These are phyloP conservation scores for Coffea eugenioides DNA, from an alignment of 257 asterid genomes.

Conservation along the genomic window DNA sequence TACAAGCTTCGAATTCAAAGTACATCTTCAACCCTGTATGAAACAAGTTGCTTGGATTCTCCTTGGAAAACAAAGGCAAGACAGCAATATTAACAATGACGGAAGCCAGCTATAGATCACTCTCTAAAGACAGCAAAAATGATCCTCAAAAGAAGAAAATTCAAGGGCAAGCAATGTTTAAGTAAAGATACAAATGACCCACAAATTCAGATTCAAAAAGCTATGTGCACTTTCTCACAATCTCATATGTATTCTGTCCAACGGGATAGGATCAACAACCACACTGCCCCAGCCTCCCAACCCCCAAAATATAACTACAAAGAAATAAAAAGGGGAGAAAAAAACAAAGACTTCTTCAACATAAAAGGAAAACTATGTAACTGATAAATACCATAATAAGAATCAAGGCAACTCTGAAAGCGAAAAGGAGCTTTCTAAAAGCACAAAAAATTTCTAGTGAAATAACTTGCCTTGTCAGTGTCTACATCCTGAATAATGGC, in stretches of 20 bases:
- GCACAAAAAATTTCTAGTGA: background rate
- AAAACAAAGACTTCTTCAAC: background rate
- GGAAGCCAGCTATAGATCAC: background rate
- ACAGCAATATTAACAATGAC: background rate
- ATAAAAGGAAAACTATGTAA: background rate
- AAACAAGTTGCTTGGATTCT: background rate
- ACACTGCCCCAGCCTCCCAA: background rate
- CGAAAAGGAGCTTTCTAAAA: background rate
- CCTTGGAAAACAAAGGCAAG: background rate
- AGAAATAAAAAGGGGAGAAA: background rate
- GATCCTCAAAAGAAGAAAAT: background rate
- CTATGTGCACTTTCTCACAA: background rate
- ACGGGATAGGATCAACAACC: background rate
- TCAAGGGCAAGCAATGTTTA: background rate
- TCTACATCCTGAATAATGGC: constrained; percentile 89
- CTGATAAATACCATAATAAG: background rate
- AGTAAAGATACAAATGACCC: background rate
- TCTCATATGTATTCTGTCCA: background rate
- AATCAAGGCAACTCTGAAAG: background rate
- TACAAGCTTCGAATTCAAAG: no score
- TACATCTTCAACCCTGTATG: background rate
- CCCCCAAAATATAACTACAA: background rate
- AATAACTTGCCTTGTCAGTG: constrained; percentile 69
- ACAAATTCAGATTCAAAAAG: background rate
- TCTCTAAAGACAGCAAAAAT: background rate